Evolutionary conservation across 2,329 filamentous ascomycete species (phyloP).

Genomic region (Beauveria brongniartii): DNA sequence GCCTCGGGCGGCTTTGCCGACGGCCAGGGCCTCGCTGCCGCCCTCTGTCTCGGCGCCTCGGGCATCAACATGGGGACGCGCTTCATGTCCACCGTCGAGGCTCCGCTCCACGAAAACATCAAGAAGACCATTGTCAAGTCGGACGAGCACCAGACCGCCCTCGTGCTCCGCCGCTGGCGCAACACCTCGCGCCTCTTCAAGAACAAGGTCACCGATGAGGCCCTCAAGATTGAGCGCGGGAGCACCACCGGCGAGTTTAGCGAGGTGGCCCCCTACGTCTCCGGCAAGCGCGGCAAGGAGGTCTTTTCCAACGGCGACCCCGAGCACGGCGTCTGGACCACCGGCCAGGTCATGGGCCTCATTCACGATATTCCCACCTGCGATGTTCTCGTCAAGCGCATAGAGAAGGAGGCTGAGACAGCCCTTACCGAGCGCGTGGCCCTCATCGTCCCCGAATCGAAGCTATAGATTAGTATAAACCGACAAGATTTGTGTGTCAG

Average conservation of each 20-base stretch:
- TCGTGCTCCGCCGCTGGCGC: conserved; percentile 83
- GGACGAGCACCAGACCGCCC: conserved; percentile 81
- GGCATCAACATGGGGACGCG: conserved; percentile 98
- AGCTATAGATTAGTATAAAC: conserved; percentile 37
- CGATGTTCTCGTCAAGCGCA: conserved; percentile 57
- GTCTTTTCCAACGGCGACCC: conserved; percentile 90
- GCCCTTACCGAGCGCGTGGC: conserved; percentile 52
- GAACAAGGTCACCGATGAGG: conserved; percentile 80
- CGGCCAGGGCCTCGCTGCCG: conserved; percentile 85
- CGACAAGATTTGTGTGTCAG: neutral
- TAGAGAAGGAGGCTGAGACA: conserved; percentile 68
- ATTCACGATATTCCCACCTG: conserved; percentile 80
- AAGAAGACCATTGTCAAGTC: conserved; percentile 87
- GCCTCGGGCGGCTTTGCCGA: conserved; percentile 94
- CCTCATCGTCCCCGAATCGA: conserved; percentile 48
- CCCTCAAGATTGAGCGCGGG: conserved; percentile 74
- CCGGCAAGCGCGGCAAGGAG: conserved; percentile 81
- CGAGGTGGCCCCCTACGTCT: conserved; percentile 80
- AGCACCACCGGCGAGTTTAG: conserved; percentile 80
- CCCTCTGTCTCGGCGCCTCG: conserved; percentile 79
- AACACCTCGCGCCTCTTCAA: conserved; percentile 85
- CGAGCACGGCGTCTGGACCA: conserved; percentile 92
- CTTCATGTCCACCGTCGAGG: conserved; percentile 94
- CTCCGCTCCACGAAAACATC: conserved; percentile 86
- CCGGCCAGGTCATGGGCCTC: conserved; percentile 86